Percentiles rank a stretch among this genome's conserved stretches.
These are phyloP conservation scores for Ustilaginoidea virens DNA, from an alignment of 2,329 filamentous ascomycete genomes.

Conservation along the genomic window DNA sequence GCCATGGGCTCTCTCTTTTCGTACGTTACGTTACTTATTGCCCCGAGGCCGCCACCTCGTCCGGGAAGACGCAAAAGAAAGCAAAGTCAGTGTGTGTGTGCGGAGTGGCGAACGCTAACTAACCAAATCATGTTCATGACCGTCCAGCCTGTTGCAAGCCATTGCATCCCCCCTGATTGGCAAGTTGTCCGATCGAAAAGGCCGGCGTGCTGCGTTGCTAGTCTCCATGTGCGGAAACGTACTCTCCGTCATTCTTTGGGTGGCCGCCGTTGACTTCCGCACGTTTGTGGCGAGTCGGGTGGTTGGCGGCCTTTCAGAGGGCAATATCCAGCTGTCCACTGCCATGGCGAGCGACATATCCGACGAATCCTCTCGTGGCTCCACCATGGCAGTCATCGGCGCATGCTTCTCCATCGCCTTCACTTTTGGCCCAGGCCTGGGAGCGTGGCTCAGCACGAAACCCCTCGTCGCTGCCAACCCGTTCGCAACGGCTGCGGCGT, in stretches of 20 bases:
- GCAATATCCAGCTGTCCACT: slow-evolving; percentile 90
- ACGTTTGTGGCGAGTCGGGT: slow-evolving; percentile 90
- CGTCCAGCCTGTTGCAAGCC: slow-evolving; percentile 70
- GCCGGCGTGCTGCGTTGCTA: slow-evolving; percentile 72
- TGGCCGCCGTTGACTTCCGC: slow-evolving; percentile 81
- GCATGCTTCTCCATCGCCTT: slow-evolving; percentile 96
- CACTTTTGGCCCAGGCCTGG: slow-evolving; percentile 86
- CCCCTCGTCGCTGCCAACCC: slow-evolving; percentile 72
- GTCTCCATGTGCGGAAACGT: slow-evolving; percentile 91
- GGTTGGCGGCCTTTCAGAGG: slow-evolving; percentile 86
- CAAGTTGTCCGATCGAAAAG: slow-evolving; percentile 72
- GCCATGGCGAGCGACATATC: slow-evolving; percentile 95
- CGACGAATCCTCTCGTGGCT: slow-evolving; percentile 66
- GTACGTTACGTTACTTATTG: slow-evolving; percentile 16
- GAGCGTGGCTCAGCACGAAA: slow-evolving; percentile 70
- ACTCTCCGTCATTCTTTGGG: slow-evolving; percentile 85
- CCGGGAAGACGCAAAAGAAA: too few relatives aligned
- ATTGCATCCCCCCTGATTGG: slow-evolving; percentile 87
- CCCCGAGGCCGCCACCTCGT: too few relatives aligned
- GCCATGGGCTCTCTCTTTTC: slow-evolving; percentile 86
- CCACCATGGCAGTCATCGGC: slow-evolving; percentile 92
- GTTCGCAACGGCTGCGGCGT: slow-evolving; percentile 81
- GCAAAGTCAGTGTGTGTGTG: too few relatives aligned
- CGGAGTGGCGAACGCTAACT: too few relatives aligned
- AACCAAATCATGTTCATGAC: too few relatives aligned